These are phyloP conservation scores for Wolfiporia cocos DNA, from an alignment of 1,284 basidiomycete genomes.

Conservation along the genomic window DNA sequence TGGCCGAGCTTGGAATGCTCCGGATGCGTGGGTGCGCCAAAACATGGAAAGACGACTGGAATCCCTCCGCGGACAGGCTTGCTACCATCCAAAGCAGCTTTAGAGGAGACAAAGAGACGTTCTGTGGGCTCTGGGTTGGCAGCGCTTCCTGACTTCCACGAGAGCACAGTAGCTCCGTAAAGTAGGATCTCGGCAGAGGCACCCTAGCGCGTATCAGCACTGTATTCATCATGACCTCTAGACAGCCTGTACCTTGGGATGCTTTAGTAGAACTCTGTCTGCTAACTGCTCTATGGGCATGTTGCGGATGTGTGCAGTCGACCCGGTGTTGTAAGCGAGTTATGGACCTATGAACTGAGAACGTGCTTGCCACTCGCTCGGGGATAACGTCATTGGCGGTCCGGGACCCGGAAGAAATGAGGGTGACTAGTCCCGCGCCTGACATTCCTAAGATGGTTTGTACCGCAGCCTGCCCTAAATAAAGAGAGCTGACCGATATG, in stretches of 20 bases:
- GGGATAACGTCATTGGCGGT: not conserved
- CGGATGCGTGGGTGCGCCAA: slow-evolving; percentile 69
- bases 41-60: slow-evolving; percentile 81
- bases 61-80: slow-evolving; percentile 80
- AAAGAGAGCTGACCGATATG: not conserved
- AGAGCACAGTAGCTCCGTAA: slow-evolving; percentile 80
- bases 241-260: slow-evolving; percentile 42
- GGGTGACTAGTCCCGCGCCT: not conserved
- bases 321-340: too few relatives aligned
- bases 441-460: not conserved
- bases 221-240: not conserved
- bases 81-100: slow-evolving; percentile 69
- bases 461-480: slow-evolving; percentile 16
- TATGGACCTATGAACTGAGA: too few relatives aligned
- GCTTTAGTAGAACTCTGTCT: slow-evolving; percentile 39
- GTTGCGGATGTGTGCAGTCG: not conserved
- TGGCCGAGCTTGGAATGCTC: slow-evolving; percentile 72
- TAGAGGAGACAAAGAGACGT: slow-evolving; percentile 72
- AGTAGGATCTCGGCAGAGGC: slow-evolving; percentile 64
- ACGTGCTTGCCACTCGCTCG: too few relatives aligned
- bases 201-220: slow-evolving; percentile 40
- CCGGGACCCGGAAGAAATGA: not conserved
- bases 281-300: slow-evolving; percentile 46
- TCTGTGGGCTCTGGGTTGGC: slow-evolving; percentile 42
- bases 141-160: slow-evolving; percentile 53